phyloP scores from a whole-genome alignment of 495 filamentous ascomycete species.

The Aspergillus carlsbadensis region DNA sequence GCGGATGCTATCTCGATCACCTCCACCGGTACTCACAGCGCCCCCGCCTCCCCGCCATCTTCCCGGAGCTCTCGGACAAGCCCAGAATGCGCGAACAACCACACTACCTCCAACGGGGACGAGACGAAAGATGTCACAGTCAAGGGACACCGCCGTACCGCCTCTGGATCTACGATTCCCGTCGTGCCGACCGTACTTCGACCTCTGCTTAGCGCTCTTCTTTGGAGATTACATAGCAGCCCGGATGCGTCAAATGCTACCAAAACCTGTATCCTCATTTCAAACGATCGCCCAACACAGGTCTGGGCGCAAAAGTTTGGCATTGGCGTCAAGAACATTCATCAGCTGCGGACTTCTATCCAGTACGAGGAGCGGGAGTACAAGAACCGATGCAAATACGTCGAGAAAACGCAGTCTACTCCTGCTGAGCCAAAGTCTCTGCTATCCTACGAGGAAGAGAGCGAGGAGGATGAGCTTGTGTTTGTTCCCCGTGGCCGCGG shows the following conservation, averaged over 20 bases:
- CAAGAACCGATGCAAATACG: slow-evolving; percentile 54
- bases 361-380: slow-evolving; percentile 59
- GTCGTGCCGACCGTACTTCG: slow-evolving; percentile 46
- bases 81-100: slow-evolving; percentile 43
- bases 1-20: slow-evolving; percentile 47
- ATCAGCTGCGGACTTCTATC: slow-evolving; percentile 58
- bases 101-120: slow-evolving; percentile 28
- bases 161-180: slow-evolving; percentile 36
- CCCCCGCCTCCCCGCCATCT: slow-evolving; percentile 43
- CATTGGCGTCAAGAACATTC: slow-evolving; percentile 57
- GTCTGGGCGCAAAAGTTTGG: slow-evolving; percentile 61
- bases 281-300: slow-evolving; percentile 56
- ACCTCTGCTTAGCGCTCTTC: slow-evolving; percentile 59
- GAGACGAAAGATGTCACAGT: slow-evolving; percentile 23
- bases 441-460: slow-evolving; percentile 48
- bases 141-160: slow-evolving; percentile 39
- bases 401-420: slow-evolving; percentile 41
- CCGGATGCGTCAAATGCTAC: slow-evolving; percentile 40
- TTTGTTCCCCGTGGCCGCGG: slow-evolving; percentile 51
- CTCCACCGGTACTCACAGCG: slow-evolving; percentile 49
- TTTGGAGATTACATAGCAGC: slow-evolving; percentile 58
- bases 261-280: slow-evolving; percentile 53
- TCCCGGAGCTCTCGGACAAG: slow-evolving; percentile 52
- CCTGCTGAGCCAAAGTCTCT: slow-evolving; percentile 38
- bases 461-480: slow-evolving; percentile 61